Base-by-base conservation (phyloP, 2,329 filamentous ascomycete species). In the Xylariaceae sp. region DNA sequence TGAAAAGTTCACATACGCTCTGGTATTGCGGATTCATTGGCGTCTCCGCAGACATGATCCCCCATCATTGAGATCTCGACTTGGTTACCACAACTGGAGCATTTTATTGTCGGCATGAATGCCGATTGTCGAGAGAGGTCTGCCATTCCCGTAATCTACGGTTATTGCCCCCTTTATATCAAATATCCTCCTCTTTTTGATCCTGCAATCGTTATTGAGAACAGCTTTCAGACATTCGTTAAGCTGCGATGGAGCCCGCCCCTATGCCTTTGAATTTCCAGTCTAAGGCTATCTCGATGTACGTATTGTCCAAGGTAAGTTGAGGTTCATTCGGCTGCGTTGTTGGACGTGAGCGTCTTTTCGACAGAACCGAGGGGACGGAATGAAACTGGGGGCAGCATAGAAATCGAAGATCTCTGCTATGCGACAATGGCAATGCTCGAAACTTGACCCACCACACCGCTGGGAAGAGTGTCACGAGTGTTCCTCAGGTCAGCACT, bases 11-110 rank as follows among this genome's bases (percentile, higher is more conserved):
- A 67, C 68, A 32, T 58, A 70, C 82, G 70, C 66, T 81, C 80
- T 66, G 75, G 74, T 73, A 77, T 67, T 55, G 74, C 67, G 7
- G 55, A 23, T 29, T 53, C 49, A 50, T 68, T 61, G 57, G 71
- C 55, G 53, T 71, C 75, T 39, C 72, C 71, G 72, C 92, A 96
- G 57, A 90, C 71, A 76, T 96, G 92, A 58, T 95, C 91, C 57
- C 90, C 91, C 87, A 96, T 89, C 71, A 86, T 78, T 33, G 88
- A 87, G 63, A 96, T 94, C 68, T 92, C 87, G 55, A 96, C 89
- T 65, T 92, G 84, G 33, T 77, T 73, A 33, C 85, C 83, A 70
- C 91, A 96, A 75, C 81, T 85, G 47, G 91, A 95, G 74, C 91
- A 96, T 79, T 93, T 96, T 74, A 96, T 89, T 20, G 86, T 86